These are phyloP conservation scores for Planoprotostelium fungivorum DNA, from an alignment of 78 protist species.

Conservation along the genomic window DNA sequence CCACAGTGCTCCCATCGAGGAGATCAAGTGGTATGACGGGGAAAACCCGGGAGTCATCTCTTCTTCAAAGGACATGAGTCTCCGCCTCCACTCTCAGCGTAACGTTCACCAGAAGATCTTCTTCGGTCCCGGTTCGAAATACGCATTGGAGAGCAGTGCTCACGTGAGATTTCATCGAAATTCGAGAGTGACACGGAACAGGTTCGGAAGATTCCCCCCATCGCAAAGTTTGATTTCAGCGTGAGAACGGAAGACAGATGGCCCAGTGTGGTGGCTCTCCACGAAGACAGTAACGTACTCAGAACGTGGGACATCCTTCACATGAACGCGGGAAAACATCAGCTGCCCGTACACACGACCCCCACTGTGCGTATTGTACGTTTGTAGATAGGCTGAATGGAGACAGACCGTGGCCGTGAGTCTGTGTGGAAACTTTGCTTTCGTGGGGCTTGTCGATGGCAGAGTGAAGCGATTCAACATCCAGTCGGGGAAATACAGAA, in stretches of 20 bases:
- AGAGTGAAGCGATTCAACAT: constrained; percentile 23
- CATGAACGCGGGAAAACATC: not conserved
- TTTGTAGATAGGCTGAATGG: too few relatives aligned
- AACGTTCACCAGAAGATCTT: not conserved
- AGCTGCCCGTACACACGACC: too few relatives aligned
- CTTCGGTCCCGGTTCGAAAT: not conserved
- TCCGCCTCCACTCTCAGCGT: not conserved
- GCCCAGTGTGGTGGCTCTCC: not conserved
- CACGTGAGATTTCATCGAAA: not conserved
- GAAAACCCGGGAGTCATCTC: not conserved
- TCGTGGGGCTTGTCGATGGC: constrained; percentile 42
- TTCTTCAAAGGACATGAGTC: not conserved
- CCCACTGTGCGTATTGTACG: too few relatives aligned
- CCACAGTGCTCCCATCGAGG: not conserved
- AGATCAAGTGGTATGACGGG: not conserved
- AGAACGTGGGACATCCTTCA: not conserved
- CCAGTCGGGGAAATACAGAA: constrained; percentile 39
- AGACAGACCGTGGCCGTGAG: constrained; percentile 26
- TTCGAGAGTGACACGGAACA: not conserved
- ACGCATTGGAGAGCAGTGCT: not conserved
- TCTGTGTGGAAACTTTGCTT: constrained; percentile 62
- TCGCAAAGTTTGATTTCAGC: not conserved
- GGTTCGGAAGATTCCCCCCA: not conserved
- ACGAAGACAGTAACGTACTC: not conserved
- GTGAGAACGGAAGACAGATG: not conserved